Base-by-base conservation (phyloP, 2,329 filamentous ascomycete species). In the Allantophomopsis cytisporea region DNA sequence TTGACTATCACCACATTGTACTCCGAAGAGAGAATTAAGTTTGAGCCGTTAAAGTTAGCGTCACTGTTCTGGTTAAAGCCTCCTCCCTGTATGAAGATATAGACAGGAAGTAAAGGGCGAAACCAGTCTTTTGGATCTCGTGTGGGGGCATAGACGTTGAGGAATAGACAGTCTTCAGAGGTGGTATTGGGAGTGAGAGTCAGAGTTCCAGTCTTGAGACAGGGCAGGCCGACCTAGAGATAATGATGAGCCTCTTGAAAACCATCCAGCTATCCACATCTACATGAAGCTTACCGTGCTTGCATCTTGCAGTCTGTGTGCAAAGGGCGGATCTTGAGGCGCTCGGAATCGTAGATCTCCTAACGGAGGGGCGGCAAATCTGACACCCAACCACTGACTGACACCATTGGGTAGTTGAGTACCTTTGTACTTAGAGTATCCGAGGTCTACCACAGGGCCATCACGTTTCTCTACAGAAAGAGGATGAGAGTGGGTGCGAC, bases 301-400 rank as follows among this genome's bases (percentile, higher is more conserved):
- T n/a, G 54, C 54, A 18, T 38, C 15, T 21, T 52, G 47, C 2
- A 49, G 30, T 8, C 41, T 45, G 1, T 31, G 46, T 23, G 45
- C 48, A 3, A 33, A 16, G 6, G 39, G 4, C 3, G 83, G 82
- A 53, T 83, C 76, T 49, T 69, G 62, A 0, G 84, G 81, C 11
- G 76, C 73, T 38, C 67, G 63, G 52, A 87, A 89, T 15, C 84
- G 69, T 43, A 84, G 54, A 6, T 70, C 49, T 1, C 76, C 79
- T 2, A 81, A 41, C 0, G 83, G 83, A 12, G 82, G 65, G 5
- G 79, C 76, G 1, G 83, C 83, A 60, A 76, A 91, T 33, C 81
- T 73, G 45, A 91, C 73, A 1, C 82, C 83, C 7, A 84, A 66
- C 80, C 81, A 89, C 55, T 80, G 68, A 2, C 70, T 75, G 37